Evolutionary conservation across 805 yeast genomes (phyloP).

Genomic region (Saccharomycopsis amapae): DNA sequence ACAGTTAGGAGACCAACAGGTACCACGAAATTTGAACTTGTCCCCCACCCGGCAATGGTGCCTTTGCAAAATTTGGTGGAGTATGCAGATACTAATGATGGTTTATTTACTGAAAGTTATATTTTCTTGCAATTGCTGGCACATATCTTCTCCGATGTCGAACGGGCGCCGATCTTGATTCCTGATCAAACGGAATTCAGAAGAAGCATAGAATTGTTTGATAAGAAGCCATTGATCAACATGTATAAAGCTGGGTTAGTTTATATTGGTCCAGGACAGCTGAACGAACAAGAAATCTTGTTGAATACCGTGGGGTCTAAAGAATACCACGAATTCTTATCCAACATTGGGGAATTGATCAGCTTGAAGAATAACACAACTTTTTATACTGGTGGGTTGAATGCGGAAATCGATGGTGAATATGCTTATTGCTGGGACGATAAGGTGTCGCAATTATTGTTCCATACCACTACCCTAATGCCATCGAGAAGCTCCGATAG

Average conservation of each 20-base stretch:
- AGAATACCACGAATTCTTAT: slow-evolving; percentile 53
- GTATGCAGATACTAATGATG: slow-evolving; percentile 22
- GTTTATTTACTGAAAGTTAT: slow-evolving; percentile 37
- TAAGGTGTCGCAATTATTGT: slow-evolving; percentile 62
- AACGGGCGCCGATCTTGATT: slow-evolving; percentile 17
- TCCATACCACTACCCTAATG: slow-evolving; percentile 81
- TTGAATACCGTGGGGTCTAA: slow-evolving; percentile 57
- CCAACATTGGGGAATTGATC: slow-evolving; percentile 53
- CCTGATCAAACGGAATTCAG: slow-evolving; percentile 31
- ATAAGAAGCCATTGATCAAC: slow-evolving; percentile 69
- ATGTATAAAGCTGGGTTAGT: slow-evolving; percentile 74
- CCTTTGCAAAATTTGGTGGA: slow-evolving; percentile 24
- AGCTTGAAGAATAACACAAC: slow-evolving; percentile 43
- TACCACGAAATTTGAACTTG: slow-evolving; percentile 39
- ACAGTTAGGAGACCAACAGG: slow-evolving; percentile 65
- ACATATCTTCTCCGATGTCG: slow-evolving; percentile 30
- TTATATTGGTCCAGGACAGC: slow-evolving; percentile 66
- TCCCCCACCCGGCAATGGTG: slow-evolving; percentile 34
- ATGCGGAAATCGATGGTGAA: slow-evolving; percentile 68
- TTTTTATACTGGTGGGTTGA: slow-evolving; percentile 75
- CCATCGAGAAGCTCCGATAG: slow-evolving; percentile 36
- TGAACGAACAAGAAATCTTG: slow-evolving; percentile 55
- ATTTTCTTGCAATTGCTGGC: slow-evolving; percentile 45
- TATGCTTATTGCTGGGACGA: slow-evolving; percentile 68
- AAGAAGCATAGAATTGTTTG: slow-evolving; percentile 57